phyloP scores from a whole-genome alignment of 176 grass and related monocot genomes.

The Puccinellia tenuiflora region DNA sequence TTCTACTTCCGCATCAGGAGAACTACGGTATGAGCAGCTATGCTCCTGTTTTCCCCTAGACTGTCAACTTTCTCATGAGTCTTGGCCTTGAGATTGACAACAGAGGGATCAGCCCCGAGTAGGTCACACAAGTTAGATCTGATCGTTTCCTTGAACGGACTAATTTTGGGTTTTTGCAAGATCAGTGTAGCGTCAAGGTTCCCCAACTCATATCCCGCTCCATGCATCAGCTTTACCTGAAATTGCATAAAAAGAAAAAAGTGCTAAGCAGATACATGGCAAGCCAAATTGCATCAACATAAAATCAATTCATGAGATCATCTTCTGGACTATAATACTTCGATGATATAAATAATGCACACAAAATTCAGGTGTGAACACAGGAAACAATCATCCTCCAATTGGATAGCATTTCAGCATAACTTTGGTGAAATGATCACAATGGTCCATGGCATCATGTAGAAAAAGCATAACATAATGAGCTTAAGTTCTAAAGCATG shows the following conservation, averaged over 20 bases:
- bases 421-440: not conserved
- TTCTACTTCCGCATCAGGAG: conserved; percentile 73
- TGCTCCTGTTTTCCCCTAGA: conserved; percentile 94
- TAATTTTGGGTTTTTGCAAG: conserved; percentile 86
- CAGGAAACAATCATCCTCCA: not conserved
- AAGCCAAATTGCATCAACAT: not conserved
- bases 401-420: not conserved
- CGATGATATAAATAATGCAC: not conserved
- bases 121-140: conserved; percentile 77
- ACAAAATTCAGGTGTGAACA: not conserved
- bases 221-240: conserved; percentile 95
- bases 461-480: not conserved
- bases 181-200: conserved; percentile 95
- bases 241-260: conserved; percentile 14
- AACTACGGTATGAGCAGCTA: conserved; percentile 93
- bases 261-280: too few species aligned
- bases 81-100: conserved; percentile 97
- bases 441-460: not conserved
- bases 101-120: conserved; percentile 72
- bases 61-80: conserved; percentile 97
- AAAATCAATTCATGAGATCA: not conserved
- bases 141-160: conserved; percentile 90
- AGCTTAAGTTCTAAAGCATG: conserved; percentile 27
- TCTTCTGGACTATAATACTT: not conserved
- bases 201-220: conserved; percentile 84